Conservation (phyloP, 768 basidiomycete species). For the Astraeus odoratus region DNA sequence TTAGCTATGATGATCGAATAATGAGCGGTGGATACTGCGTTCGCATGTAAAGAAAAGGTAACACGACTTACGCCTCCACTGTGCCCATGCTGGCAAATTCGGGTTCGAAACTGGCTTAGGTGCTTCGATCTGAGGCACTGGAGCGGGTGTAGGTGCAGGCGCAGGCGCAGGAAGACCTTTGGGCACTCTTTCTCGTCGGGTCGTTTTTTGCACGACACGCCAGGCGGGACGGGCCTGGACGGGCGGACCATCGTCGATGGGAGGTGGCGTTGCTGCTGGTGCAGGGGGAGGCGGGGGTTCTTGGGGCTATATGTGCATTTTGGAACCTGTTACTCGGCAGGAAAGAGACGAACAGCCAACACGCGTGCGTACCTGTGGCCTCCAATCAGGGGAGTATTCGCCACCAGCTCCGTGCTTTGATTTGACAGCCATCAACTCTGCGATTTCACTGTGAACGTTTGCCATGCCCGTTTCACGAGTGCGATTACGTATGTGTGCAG, state of each 20-base stretch:
- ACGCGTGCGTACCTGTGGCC: conserved; percentile 50
- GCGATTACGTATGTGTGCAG: neutral
- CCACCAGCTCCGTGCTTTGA: conserved; percentile 78
- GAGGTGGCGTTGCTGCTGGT: conserved; percentile 37
- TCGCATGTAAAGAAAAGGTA: neutral
- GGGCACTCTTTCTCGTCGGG: conserved; percentile 42
- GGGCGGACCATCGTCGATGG: conserved; percentile 39
- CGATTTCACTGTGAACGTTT: conserved; percentile 56
- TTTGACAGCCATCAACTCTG: conserved; percentile 76
- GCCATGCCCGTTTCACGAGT: neutral
- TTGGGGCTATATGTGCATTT: conserved; percentile 20
- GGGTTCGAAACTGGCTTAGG: conserved; percentile 47
- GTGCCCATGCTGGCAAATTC: conserved; percentile 71
- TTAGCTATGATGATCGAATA: conserved; percentile 42
- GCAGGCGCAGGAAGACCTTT: conserved; percentile 38
- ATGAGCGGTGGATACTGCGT: neutral
- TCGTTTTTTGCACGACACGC: conserved; percentile 64
- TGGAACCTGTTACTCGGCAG: neutral
- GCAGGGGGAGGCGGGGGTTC: conserved; percentile 32
- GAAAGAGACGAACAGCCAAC: neutral
- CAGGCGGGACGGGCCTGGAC: conserved; percentile 61
- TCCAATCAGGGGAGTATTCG: conserved; percentile 73
- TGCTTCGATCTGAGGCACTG: conserved; percentile 34
- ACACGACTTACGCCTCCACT: conserved; percentile 66
- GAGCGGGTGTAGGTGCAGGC: conserved; percentile 31